A percentile compares a stretch with the other conserved stretches of the same genome.
These are phyloP conservation scores for Eucommia ulmoides DNA, from an alignment of 257 asterid genomes.

Conservation along the genomic window DNA sequence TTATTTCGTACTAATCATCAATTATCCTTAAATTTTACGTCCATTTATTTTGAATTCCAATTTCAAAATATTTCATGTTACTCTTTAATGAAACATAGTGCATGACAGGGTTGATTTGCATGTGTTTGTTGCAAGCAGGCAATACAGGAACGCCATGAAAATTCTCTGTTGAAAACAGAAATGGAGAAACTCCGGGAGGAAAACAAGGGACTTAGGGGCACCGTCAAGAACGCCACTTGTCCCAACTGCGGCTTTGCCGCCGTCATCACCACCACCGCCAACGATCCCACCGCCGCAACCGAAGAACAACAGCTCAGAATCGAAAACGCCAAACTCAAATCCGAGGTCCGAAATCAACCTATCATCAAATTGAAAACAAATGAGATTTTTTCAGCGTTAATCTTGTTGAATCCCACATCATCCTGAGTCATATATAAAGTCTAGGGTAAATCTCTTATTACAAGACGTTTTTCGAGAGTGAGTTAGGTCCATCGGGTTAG, in stretches of 20 bases:
- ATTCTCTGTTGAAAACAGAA: slow-evolving; percentile 54
- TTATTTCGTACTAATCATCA: too few relatives aligned
- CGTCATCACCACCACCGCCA: slow-evolving; percentile 24
- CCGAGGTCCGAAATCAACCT: slow-evolving; percentile 56
- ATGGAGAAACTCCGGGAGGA: slow-evolving; percentile 65
- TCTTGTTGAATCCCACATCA: too few relatives aligned
- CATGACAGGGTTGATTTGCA: not conserved
- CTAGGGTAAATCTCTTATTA: too few relatives aligned
- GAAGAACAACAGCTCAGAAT: slow-evolving; percentile 52
- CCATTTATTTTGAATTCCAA: too few relatives aligned
- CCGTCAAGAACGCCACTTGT: slow-evolving; percentile 34
- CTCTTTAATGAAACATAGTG: too few relatives aligned
- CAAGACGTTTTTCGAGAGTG: too few relatives aligned
- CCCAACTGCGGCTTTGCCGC: slow-evolving; percentile 49
- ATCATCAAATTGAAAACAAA: too few relatives aligned
- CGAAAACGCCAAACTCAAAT: slow-evolving; percentile 70
- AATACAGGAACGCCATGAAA: slow-evolving; percentile 88
- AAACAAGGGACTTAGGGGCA: slow-evolving; percentile 41
- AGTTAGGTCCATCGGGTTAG: too few relatives aligned
- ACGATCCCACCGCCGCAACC: slow-evolving; percentile 16
- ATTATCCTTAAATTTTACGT: too few relatives aligned
- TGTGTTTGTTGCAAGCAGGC: slow-evolving; percentile 35
- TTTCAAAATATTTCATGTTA: not conserved
- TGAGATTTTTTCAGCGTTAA: too few relatives aligned
- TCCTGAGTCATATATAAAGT: too few relatives aligned